Evolutionary conservation across 805 yeast species (phyloP).

Genomic region (Candida orba): DNA sequence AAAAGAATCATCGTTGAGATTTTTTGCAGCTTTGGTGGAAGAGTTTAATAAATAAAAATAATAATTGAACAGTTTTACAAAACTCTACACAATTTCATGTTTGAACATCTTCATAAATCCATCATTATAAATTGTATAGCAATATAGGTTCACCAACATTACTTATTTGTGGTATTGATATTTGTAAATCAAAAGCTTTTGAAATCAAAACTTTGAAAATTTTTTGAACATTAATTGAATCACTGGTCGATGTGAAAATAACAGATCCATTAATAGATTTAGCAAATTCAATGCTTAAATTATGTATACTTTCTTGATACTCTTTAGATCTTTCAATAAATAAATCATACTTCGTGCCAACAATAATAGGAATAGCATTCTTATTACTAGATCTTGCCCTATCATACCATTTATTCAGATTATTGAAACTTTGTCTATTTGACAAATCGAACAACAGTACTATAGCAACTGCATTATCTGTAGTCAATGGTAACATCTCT

Average conservation of each 20-base stretch:
- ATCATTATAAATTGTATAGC: conserved; percentile 37
- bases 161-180: conserved; percentile 69
- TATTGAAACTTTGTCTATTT: conserved; percentile 73
- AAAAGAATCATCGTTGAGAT: conserved; percentile 39
- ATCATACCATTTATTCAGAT: conserved; percentile 92
- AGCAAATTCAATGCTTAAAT: conserved; percentile 78
- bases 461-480: conserved; percentile 87
- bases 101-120: not conserved
- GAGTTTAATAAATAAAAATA: not conserved
- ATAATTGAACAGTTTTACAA: not conserved
- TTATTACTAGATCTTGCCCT: conserved; percentile 85
- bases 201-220: conserved; percentile 86
- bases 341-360: conserved; percentile 90
- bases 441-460: conserved; percentile 87
- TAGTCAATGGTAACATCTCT: conserved; percentile 90
- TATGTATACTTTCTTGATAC: conserved; percentile 80
- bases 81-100: not conserved
- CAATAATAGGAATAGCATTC: conserved; percentile 83
- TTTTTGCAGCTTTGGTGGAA: conserved; percentile 10
- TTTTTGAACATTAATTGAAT: conserved; percentile 88
- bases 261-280: conserved; percentile 80
- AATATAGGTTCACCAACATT: conserved; percentile 90
- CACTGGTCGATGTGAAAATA: conserved; percentile 85
- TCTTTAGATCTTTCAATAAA: conserved; percentile 72
- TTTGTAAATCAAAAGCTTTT: conserved; percentile 79